Evolutionary conservation across 208 protist species (phyloP).

Genomic region (Vickermania spadyakhi): DNA sequence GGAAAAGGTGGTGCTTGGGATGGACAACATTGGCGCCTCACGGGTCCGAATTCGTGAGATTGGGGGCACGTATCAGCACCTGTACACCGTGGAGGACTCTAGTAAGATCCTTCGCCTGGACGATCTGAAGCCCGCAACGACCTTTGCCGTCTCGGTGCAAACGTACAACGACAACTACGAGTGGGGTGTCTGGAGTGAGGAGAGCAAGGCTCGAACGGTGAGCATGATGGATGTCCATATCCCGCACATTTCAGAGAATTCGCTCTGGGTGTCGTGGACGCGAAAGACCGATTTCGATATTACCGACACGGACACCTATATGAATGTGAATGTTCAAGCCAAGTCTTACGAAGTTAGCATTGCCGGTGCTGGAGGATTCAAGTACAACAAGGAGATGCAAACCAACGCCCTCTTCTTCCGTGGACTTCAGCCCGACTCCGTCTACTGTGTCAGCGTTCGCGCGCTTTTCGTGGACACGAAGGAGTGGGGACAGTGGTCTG

Average conservation of each 20-base stretch:
- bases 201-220: constrained; percentile 79
- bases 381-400: constrained; percentile 58
- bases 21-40: constrained; percentile 72
- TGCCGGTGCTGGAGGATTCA: constrained; percentile 66
- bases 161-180: constrained; percentile 89
- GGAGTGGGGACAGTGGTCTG: constrained; percentile 83
- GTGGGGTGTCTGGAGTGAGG: constrained; percentile 87
- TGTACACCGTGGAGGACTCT: constrained; percentile 58
- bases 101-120: constrained; percentile 54
- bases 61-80: constrained; percentile 38
- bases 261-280: constrained; percentile 79
- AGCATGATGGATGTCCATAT: constrained; percentile 77
- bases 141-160: constrained; percentile 81
- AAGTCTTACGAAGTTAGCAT: constrained; percentile 76
- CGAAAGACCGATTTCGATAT: constrained; percentile 49
- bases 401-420: constrained; percentile 79
- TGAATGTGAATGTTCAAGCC: constrained; percentile 76
- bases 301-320: constrained; percentile 51
- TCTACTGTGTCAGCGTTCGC: constrained; percentile 81
- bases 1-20: constrained; percentile 37
- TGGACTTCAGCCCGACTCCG: constrained; percentile 73
- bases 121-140: constrained; percentile 62
- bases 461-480: constrained; percentile 62
- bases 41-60: constrained; percentile 78
- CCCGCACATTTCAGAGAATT: constrained; percentile 84